Evolutionary conservation across 768 basidiomycete genomes (phyloP).

Genomic region (Suillus paluster): DNA sequence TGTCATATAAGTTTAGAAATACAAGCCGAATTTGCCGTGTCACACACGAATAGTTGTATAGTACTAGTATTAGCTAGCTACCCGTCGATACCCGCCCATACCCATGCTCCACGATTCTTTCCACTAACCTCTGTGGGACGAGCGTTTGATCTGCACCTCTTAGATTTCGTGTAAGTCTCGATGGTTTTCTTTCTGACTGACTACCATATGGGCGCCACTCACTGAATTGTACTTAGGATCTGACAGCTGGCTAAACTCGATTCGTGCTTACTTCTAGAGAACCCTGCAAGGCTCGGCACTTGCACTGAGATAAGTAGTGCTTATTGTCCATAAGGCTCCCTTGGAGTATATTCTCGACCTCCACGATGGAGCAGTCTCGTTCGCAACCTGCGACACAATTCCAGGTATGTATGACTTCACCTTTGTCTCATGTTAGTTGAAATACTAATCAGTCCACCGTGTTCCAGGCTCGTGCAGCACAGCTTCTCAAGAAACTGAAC

Average conservation of each 20-base stretch:
- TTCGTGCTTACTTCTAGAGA: constrained; percentile 14
- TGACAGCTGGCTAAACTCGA: constrained; percentile 25
- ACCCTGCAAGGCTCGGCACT: not conserved
- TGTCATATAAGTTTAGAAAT: constrained; percentile 10
- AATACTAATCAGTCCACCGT: constrained; percentile 13
- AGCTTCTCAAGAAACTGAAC: constrained; percentile 44
- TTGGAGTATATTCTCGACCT: constrained; percentile 19
- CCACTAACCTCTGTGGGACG: not conserved
- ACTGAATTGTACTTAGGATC: constrained; percentile 1
- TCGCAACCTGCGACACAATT: constrained; percentile 27
- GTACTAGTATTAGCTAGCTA: not conserved
- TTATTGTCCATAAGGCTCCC: constrained; percentile 5
- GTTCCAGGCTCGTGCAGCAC: constrained; percentile 38
- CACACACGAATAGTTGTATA: not conserved
- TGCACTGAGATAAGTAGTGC: constrained; percentile 31
- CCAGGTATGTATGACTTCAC: constrained; percentile 35
- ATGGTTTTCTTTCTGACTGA: not conserved
- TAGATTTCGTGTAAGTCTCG: constrained; percentile 3
- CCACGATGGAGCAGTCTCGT: constrained; percentile 32
- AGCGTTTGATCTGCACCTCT: not conserved
- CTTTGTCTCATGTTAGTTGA: constrained; percentile 15
- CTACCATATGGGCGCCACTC: constrained; percentile 1
- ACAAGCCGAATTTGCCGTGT: constrained; percentile 4
- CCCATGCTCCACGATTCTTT: not conserved
- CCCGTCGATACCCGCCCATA: not conserved